Evolutionary conservation across 1,284 basidiomycete species (phyloP), one percentile per base, ranked within the genome.

Genomic region (Heterobasidion occidentale): DNA sequence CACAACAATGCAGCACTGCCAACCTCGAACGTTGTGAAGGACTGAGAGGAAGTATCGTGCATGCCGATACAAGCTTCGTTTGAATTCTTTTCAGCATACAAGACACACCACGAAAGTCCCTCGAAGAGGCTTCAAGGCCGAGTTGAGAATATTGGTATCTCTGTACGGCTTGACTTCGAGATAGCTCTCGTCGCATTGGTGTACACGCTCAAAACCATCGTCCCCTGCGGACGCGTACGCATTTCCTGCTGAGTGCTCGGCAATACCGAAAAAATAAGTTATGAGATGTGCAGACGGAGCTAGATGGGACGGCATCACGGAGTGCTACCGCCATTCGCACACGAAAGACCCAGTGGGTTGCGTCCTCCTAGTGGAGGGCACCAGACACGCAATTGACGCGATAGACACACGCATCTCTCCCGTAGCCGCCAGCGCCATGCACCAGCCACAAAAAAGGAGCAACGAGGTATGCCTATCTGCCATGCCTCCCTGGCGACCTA

Each of bases 191-290:
- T 96, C 94, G 66, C 88, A 95, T 71, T 94, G 88, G 71, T 95
- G 92, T 59, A 97, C 86, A 48, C 93, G 86, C 47, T 96, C 86
- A 72, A 93, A 98, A 52, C 94, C 95, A 68, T 99, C 97, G 73
- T 99, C 97, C 66, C 94, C 90, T 50, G 96, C 97, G 3, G 93
- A 96, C 12, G 95, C 93, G 68, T 95, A 99, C 52, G 82, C 84
- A 52, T 84, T 90, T 48, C 95, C 94, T 53, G 83, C 79, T 11
- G 97, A 96, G 68, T 97, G 94, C 7, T 96, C 87, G 34, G 95
- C 95, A 60, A 99, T 89, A 2, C 89, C 91, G 48, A 19, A 14
- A 14, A 49, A 14, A 49, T 19, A 14, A 5, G 48, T 20, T 11
- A 19, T 14, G 27, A 11, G 15, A 20, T n/a, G 35, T 20, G 36